phyloP scores from a whole-genome alignment of 1,139 yeast genomes.

The Geotrichum carabidarum region DNA sequence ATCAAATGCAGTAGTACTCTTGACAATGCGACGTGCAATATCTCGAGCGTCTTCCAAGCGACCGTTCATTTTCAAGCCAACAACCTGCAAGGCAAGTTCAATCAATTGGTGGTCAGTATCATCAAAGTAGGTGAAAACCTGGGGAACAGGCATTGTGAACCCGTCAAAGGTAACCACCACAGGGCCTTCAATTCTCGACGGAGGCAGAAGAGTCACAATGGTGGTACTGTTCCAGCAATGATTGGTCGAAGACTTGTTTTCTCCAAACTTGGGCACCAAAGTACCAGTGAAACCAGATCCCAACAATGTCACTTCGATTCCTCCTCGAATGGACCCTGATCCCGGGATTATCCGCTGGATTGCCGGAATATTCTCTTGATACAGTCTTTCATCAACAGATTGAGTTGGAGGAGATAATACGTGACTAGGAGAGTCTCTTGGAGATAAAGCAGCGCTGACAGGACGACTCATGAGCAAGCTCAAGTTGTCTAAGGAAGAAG shows the following conservation, averaged over 20 bases:
- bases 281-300: conserved; percentile 83
- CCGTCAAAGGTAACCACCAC: conserved; percentile 72
- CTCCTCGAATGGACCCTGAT: conserved; percentile 90
- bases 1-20: conserved; percentile 23
- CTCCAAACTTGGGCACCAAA: conserved; percentile 74
- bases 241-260: conserved; percentile 72
- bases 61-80: conserved; percentile 90
- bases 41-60: conserved; percentile 83
- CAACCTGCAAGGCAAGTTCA: conserved; percentile 84
- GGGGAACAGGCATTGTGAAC: conserved; percentile 40
- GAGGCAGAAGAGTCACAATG: conserved; percentile 83
- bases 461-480: conserved; percentile 7
- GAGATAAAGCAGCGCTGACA: conserved; percentile 7
- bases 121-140: conserved; percentile 76
- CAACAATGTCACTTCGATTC: conserved; percentile 80
- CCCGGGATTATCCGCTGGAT: conserved; percentile 85
- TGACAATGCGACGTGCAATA: conserved; percentile 73
- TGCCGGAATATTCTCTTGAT: conserved; percentile 41
- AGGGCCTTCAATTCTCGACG: conserved; percentile 79
- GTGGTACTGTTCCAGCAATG: conserved; percentile 93
- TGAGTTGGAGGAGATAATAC: conserved; percentile 11
- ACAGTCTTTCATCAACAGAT: conserved; percentile 14
- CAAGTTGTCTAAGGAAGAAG: not conserved
- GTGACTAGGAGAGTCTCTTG: conserved; percentile 7
- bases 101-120: conserved; percentile 89